Evolutionary conservation across 179 eudicot genomes (phyloP), one percentile per base, ranked within the genome.

Genomic region (Spergularia azorica): DNA sequence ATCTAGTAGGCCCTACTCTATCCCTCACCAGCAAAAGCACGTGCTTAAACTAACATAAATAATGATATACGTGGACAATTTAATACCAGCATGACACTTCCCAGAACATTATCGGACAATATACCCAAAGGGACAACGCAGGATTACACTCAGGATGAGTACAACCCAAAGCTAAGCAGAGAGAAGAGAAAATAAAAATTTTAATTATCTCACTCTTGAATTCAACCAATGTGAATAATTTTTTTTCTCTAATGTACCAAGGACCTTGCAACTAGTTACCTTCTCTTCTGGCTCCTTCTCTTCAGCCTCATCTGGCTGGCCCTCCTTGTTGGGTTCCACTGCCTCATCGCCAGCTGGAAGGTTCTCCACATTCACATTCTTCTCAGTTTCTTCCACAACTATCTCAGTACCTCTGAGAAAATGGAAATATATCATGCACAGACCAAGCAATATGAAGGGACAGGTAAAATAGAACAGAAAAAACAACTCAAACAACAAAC

Each of bases 221-320:
- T 26, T n/a, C 32, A 26, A 26, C 32, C 32, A 26, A 26, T 26
- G 2, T 26, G 32, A 26, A 26, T 26, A 26, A 26, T 26, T 26
- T 21, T 21, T 21, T 21, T 9, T 65, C 16, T 6, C 32, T 26
- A 65, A 38, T 50, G 18, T 38, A 61, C 32, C 10, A 12, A 18
- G 39, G 20, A 61, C 6, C 65, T 61, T 61, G 65, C 65, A 61
- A 18, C 1, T 50, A 26, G 14, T 72, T 74, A 92, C 97, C 89
- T 88, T 88, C 3, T 86, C 92, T 83, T 92, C 97, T 13, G 90
- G 89, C 73, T 92, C 92, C 81, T 92, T 85, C 78, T 88, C 97
- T 85, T 89, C 88, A 64, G 91, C 65, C 75, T 90, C 97, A 46
- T 72, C 79, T 4, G 80, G 84, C 79, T 85, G 81, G 70, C 57